Conservation (phyloP, 177 flowering plant species). For the Telopea speciosissima region DNA sequence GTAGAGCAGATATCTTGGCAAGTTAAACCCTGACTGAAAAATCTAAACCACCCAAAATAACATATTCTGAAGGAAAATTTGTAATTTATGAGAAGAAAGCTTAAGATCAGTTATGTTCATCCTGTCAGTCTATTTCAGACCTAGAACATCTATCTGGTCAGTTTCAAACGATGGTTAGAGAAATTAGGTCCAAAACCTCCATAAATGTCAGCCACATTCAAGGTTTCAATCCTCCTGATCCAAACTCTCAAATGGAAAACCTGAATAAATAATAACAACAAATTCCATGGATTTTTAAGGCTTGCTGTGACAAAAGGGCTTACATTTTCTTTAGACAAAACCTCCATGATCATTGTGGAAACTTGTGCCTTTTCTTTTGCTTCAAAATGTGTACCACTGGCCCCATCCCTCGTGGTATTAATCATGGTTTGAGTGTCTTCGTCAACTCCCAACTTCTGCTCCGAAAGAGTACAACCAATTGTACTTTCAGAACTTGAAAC, state of each 20-base stretch:
- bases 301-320: constrained; percentile 12
- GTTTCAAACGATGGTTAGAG: no score
- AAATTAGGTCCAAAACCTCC: no score
- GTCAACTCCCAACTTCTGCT: constrained; percentile 3
- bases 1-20: not conserved
- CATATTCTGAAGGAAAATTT: no score
- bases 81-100: no score
- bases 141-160: not conserved
- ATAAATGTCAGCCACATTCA: no score
- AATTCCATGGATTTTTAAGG: not conserved
- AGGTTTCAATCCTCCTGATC: not conserved
- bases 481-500: constrained; percentile 4
- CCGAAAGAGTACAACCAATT: constrained; percentile 6
- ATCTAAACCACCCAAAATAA: no score
- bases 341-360: constrained; percentile 4
- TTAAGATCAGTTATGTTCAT: not conserved
- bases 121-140: not conserved
- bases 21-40: no score
- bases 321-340: constrained; percentile 10
- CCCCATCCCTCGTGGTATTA: constrained; percentile 8
- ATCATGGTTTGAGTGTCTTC: constrained; percentile 1
- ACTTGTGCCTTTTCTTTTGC: constrained; percentile 10
- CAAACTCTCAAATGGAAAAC: not conserved
- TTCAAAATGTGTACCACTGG: constrained; percentile 11
- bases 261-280: not conserved